Evolutionary conservation across 345 rosid species (phyloP).

Genomic region (Salix arbutifolia): DNA sequence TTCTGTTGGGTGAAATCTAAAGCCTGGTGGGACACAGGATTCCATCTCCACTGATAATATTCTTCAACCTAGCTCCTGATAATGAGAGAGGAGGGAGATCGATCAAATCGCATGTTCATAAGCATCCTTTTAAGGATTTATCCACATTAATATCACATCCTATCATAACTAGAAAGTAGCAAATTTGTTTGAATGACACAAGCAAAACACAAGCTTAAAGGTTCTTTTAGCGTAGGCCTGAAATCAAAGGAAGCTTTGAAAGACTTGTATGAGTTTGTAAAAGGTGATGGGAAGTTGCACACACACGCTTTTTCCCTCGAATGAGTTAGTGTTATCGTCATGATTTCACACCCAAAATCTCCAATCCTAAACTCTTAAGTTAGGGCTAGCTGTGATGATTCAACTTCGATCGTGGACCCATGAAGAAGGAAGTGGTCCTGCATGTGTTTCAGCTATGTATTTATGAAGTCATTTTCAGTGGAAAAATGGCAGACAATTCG

Average conservation of each 20-base stretch:
- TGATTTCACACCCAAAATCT: conserved; percentile 5
- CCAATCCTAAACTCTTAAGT: conserved; percentile 23
- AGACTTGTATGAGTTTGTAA: conserved; percentile 19
- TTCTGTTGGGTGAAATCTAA: conserved; percentile 93
- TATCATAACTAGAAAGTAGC: background rate
- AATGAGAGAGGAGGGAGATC: conserved; percentile 11
- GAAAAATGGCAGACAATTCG: conserved; percentile 25
- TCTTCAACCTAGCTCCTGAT: conserved; percentile 23
- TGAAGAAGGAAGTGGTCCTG: conserved; percentile 11
- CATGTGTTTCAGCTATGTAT: conserved; percentile 15
- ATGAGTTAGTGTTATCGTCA: conserved; percentile 6
- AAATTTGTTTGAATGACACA: background rate
- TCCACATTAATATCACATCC: background rate
- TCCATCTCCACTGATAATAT: conserved; percentile 54
- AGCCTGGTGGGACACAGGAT: conserved; percentile 81
- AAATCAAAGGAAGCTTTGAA: conserved; percentile 33
- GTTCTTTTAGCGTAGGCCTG: conserved; percentile 29
- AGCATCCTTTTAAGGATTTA: background rate
- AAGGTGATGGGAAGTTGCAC: conserved; percentile 35
- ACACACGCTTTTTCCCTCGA: conserved; percentile 28
- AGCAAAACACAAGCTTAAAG: conserved; percentile 42
- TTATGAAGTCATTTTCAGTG: too few species aligned
- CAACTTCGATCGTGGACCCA: conserved; percentile 32
- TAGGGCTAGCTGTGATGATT: conserved; percentile 30
- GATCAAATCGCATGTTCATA: background rate